These are phyloP conservation scores for Megacollybia marginata DNA, from an alignment of 768 basidiomycete genomes.

Conservation along the genomic window DNA sequence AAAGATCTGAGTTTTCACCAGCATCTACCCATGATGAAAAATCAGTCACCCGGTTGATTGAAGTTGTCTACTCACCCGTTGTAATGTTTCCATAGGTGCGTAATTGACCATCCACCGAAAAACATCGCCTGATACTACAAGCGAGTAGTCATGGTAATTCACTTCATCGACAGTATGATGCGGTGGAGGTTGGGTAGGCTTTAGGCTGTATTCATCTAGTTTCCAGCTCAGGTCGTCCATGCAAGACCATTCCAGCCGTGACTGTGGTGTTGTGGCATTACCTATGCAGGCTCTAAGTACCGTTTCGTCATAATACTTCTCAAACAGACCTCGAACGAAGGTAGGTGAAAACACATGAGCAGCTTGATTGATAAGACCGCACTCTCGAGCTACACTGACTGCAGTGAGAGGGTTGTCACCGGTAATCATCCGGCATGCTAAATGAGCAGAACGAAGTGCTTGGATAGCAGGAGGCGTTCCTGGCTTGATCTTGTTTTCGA, in stretches of 20 bases:
- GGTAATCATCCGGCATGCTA: constrained; percentile 96
- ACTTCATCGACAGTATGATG: constrained; percentile 62
- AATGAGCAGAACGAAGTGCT: constrained; percentile 78
- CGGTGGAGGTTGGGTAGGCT: constrained; percentile 66
- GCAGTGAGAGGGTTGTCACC: constrained; percentile 97
- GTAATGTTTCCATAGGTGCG: constrained; percentile 88
- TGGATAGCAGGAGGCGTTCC: constrained; percentile 89
- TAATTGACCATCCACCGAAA: constrained; percentile 98
- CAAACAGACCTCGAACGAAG: constrained; percentile 60
- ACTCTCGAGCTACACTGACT: constrained; percentile 94
- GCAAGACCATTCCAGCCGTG: constrained; percentile 83
- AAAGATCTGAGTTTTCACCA: constrained; percentile 93
- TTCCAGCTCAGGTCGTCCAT: constrained; percentile 84
- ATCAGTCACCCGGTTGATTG: not conserved
- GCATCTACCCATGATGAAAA: constrained; percentile 56
- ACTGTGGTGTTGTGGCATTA: constrained; percentile 37
- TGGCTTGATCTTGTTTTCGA: constrained; percentile 95
- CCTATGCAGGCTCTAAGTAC: constrained; percentile 28
- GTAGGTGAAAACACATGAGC: constrained; percentile 82
- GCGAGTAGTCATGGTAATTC: constrained; percentile 79
- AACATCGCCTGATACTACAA: constrained; percentile 90
- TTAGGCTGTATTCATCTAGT: constrained; percentile 83
- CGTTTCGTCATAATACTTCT: not conserved
- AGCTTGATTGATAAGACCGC: constrained; percentile 78
- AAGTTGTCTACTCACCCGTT: constrained; percentile 60